Conservation (phyloP, 306 rosid species). For the Carpinus fangiana region DNA sequence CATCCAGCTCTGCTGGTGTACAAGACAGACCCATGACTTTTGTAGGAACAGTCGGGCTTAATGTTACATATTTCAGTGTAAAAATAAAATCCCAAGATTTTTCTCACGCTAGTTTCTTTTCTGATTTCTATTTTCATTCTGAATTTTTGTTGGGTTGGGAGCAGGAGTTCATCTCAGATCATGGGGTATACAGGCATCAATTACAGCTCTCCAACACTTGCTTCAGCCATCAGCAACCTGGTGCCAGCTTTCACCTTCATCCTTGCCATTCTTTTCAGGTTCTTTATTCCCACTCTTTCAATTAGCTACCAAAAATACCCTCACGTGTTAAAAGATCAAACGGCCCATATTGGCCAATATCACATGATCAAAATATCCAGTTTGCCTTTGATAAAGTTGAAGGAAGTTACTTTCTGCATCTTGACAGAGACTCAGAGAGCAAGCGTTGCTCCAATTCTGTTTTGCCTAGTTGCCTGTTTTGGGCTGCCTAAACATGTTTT, state of each 20-base stretch:
- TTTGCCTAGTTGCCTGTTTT: too few species aligned
- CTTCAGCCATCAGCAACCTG: constrained; percentile 91
- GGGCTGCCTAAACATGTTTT: neutral
- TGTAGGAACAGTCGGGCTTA: neutral
- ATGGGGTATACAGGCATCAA: constrained; percentile 87
- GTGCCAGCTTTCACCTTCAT: constrained; percentile 97
- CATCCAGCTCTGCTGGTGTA: neutral
- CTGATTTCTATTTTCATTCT: neutral
- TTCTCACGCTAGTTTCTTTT: neutral
- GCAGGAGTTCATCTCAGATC: constrained; percentile 81
- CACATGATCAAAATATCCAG: neutral
- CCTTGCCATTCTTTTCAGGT: constrained; percentile 91
- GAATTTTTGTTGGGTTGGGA: constrained; percentile 2
- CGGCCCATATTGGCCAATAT: neutral
- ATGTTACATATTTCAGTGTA: neutral
- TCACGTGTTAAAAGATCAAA: neutral
- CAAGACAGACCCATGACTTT: neutral
- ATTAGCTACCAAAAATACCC: neutral
- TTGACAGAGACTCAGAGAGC: neutral
- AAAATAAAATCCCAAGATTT: neutral
- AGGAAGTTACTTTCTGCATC: neutral
- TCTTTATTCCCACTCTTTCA: neutral
- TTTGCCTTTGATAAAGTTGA: neutral
- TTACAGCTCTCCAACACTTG: constrained; percentile 83
- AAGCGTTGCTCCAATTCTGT: neutral